Conservation (phyloP, 176 grass and related monocot genomes). For the Bromus sterilis region DNA sequence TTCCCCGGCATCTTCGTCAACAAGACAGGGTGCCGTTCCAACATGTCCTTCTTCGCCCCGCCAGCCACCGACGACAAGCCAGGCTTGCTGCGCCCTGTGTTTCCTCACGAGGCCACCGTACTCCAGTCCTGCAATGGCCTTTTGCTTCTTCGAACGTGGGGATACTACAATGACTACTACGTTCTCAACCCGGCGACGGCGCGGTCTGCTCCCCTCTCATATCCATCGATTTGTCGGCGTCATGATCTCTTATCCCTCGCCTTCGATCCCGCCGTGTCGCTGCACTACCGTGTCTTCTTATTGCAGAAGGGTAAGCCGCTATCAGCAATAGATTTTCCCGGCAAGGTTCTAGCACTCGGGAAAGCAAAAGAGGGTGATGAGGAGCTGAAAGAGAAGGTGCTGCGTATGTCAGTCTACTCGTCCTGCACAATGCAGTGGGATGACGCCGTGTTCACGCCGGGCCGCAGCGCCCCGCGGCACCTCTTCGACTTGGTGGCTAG, state of each 20-base stretch:
- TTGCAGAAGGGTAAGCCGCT: not conserved
- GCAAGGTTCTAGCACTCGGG: not conserved
- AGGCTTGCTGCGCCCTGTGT: not conserved
- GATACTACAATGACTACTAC: not conserved
- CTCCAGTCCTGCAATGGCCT: not conserved
- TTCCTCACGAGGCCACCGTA: not conserved
- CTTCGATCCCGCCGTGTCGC: not conserved
- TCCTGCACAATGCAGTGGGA: not conserved
- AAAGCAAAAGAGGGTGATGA: not conserved
- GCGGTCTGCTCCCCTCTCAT: not conserved
- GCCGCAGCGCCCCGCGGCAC: not conserved
- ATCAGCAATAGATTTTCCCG: no score
- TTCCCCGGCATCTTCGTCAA: not conserved
- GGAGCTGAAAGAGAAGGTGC: not conserved
- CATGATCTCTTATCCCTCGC: not conserved
- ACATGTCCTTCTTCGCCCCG: not conserved
- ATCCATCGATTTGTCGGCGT: no score
- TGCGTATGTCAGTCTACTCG: not conserved
- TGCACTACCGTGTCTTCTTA: not conserved
- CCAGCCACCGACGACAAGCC: no score
- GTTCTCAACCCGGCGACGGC: not conserved
- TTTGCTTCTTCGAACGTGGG: not conserved
- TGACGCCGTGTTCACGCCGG: not conserved
- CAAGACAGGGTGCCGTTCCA: not conserved
- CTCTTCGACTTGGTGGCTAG: not conserved